These are phyloP conservation scores for Pontederia paniculata DNA, from an alignment of 176 grass and related monocot genomes.

Conservation along the genomic window DNA sequence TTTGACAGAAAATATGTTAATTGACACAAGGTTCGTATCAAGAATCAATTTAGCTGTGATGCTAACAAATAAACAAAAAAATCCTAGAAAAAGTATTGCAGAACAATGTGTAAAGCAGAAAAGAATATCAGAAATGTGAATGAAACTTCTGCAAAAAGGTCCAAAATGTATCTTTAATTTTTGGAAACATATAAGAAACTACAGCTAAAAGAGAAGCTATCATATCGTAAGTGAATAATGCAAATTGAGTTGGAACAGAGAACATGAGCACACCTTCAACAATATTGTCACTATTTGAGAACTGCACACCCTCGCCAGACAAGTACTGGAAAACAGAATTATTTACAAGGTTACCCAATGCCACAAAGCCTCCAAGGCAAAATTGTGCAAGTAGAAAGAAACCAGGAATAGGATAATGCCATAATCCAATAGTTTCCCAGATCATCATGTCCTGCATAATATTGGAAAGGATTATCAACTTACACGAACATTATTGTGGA, in stretches of 20 bases:
- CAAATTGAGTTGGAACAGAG: background rate
- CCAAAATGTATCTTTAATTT: too few species aligned
- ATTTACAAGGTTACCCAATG: constrained; percentile 94
- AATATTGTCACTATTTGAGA: constrained; percentile 59
- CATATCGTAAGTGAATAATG: background rate
- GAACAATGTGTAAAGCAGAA: too few species aligned
- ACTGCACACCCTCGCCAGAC: constrained; percentile 40
- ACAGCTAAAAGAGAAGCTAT: background rate
- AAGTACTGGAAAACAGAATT: constrained; percentile 83
- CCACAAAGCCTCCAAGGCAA: constrained; percentile 93
- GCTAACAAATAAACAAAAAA: too few species aligned
- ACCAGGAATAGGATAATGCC: constrained; percentile 96
- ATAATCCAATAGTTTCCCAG: constrained; percentile 96
- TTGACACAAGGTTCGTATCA: too few species aligned
- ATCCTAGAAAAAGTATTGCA: too few species aligned
- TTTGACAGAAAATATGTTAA: too few species aligned
- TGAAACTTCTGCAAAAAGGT: too few species aligned
- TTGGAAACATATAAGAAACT: too few species aligned
- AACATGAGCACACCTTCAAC: constrained; percentile 49
- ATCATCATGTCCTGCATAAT: constrained; percentile 86
- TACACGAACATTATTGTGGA: constrained; percentile 9
- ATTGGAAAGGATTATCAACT: constrained; percentile 18
- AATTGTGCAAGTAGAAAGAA: constrained; percentile 95
- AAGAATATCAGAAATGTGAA: too few species aligned
- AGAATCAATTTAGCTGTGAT: too few species aligned